Evolutionary conservation across 805 yeast genomes (phyloP), one percentile per base, ranked within the genome.

Genomic region (Wickerhamomyces hampshirensis): DNA sequence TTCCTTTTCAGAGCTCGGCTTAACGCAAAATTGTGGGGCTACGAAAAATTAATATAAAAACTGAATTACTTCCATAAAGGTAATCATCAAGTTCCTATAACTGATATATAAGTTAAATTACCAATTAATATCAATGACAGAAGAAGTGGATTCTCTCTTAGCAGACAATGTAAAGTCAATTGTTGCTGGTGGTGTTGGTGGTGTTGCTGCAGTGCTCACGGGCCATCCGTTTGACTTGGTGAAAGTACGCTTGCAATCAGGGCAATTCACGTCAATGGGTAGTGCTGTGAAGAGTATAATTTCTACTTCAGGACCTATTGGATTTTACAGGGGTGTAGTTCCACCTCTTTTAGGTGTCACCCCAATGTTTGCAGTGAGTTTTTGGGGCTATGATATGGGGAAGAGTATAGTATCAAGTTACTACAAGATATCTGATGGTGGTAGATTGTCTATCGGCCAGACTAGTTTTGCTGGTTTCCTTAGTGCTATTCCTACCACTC

Each of bases 341-440:
- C 96, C 98, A 11, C 98, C 98, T 4, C 65, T 91, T 35, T 57
- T 85, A n/a, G 98, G 98, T 17, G 97, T 91, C 16, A 93, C 98
- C 0, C 98, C 98, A 19, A 93, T 91, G 85, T 93, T 93, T 68
- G 98, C 98, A 2, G 93, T 93, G 17, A 84, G 95, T 2, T 91
- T 91, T 66, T 91, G 98, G 98, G 98, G 98, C 55, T 91, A 93
- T 61, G 97, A 88, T 55, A 69, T 86, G 35, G 98, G 98, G 44
- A 88, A 87, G 64, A 77, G 76, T 44, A 40, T 91, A 3, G 94
- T 89, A 3, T 50, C 73, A 1, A 46, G 60, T 4, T 61, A 43
- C 18, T 39, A 38, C 38, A 58, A 66, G 4, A 69, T 70, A 6
- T 51, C 56, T 8, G 48, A 58, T 6, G 47, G 55, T 4, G 61